These are phyloP conservation scores for Halteria grandinella DNA, from an alignment of 73 alveolate genomes.

Conservation along the genomic window DNA sequence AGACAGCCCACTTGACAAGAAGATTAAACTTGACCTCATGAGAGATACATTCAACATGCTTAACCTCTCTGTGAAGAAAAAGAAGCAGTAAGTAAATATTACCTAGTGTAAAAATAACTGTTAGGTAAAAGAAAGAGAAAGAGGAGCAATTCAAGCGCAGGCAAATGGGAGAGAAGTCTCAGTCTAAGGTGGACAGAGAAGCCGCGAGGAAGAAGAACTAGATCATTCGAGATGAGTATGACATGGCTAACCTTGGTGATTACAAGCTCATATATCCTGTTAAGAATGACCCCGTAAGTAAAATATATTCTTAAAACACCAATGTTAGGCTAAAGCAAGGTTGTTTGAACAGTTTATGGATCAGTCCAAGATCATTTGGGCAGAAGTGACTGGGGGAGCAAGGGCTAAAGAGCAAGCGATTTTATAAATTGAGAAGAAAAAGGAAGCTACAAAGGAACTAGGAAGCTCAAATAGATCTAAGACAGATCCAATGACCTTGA, in stretches of 20 bases:
- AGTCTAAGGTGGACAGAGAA: slow-evolving; percentile 23
- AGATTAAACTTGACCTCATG: slow-evolving; percentile 59
- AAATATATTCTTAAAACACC: too few species aligned
- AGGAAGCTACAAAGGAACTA: background rate
- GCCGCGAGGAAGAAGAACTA: slow-evolving; percentile 16
- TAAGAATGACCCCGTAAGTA: background rate
- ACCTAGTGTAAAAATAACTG: too few species aligned
- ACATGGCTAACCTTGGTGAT: slow-evolving; percentile 4
- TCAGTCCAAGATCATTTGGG: slow-evolving; percentile 6
- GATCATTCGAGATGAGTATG: slow-evolving; percentile 24
- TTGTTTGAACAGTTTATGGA: slow-evolving; percentile 17
- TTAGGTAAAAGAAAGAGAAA: slow-evolving; percentile 28
- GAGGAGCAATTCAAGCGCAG: slow-evolving; percentile 20
- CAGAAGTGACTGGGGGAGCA: slow-evolving; percentile 47
- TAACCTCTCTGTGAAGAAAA: slow-evolving; percentile 25
- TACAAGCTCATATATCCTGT: slow-evolving; percentile 29
- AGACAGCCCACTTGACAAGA: slow-evolving; percentile 72
- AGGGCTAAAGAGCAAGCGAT: background rate
- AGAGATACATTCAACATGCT: slow-evolving; percentile 56
- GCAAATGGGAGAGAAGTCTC: slow-evolving; percentile 29
- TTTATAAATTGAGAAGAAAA: background rate
- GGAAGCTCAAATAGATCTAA: background rate
- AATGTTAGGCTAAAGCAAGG: too few species aligned
- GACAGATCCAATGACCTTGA: slow-evolving; percentile 20
- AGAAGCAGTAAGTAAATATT: slow-evolving; percentile 13